A percentile compares a stretch with the other conserved stretches of the same genome.
Conservation (phyloP, 495 filamentous ascomycete species). For the Penicillium paxilli region DNA sequence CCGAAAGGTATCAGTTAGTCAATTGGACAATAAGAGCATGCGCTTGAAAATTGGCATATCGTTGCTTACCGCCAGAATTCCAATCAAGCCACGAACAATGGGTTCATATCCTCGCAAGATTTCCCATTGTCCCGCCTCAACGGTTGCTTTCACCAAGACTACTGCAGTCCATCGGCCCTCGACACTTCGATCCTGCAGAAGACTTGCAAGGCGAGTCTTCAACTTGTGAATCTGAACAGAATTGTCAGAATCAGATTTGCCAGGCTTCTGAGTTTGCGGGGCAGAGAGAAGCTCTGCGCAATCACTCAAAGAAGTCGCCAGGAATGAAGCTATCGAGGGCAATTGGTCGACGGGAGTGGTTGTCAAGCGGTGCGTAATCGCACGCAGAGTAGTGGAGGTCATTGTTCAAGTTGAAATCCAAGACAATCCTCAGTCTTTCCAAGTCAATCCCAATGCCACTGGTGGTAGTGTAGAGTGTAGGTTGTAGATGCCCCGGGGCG, state of each 20-base stretch:
- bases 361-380: conserved; percentile 66
- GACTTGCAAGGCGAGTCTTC: conserved; percentile 70
- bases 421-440: too few species aligned
- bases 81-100: conserved; percentile 73
- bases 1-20: conserved; percentile 6
- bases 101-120: conserved; percentile 64
- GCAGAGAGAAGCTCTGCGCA: conserved; percentile 59
- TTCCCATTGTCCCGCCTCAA: conserved; percentile 82
- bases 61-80: conserved; percentile 62
- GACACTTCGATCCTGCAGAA: conserved; percentile 68
- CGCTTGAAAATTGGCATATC: background rate
- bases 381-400: conserved; percentile 48
- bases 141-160: conserved; percentile 72
- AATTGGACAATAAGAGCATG: background rate
- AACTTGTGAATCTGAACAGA: conserved; percentile 71
- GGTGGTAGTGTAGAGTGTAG: too few species aligned
- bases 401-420: conserved; percentile 6
- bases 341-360: conserved; percentile 63
- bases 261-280: conserved; percentile 43
- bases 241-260: conserved; percentile 59
- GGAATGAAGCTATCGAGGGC: conserved; percentile 58
- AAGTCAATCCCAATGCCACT: background rate
- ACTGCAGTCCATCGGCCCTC: conserved; percentile 76
- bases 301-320: conserved; percentile 60
- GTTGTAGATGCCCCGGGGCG: too few species aligned